These are phyloP conservation scores for Pestalotiopsis sp. DNA, from an alignment of 2,329 filamentous ascomycete species.

Conservation along the genomic window DNA sequence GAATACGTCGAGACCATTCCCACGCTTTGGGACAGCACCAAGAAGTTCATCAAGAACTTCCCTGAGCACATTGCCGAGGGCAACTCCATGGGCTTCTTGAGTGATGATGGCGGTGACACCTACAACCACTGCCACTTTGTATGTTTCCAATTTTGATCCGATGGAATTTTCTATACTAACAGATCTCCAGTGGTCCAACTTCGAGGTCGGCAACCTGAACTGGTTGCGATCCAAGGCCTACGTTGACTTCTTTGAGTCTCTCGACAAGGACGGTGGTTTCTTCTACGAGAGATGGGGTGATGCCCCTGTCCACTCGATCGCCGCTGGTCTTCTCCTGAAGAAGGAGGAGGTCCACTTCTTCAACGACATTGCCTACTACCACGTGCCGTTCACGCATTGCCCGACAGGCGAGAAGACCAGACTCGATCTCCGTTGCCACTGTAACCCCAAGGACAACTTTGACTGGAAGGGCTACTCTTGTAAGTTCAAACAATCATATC, in stretches of 20 bases:
- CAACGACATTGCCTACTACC: slow-evolving; percentile 97
- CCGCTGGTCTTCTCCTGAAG: slow-evolving; percentile 80
- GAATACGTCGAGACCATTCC: slow-evolving; percentile 97
- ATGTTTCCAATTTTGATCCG: slow-evolving; percentile 40
- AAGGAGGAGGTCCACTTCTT: slow-evolving; percentile 98
- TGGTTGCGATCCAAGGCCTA: slow-evolving; percentile 93
- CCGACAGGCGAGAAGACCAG: slow-evolving; percentile 86
- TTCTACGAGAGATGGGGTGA: slow-evolving; percentile 99
- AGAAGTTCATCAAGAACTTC: slow-evolving; percentile 89
- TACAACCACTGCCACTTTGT: slow-evolving; percentile 99
- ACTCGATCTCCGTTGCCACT: slow-evolving; percentile 86
- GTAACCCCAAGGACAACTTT: slow-evolving; percentile 96
- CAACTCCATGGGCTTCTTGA: slow-evolving; percentile 90
- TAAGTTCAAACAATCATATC: slow-evolving; percentile 49
- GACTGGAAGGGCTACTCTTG: slow-evolving; percentile 99
- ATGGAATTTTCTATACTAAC: slow-evolving; percentile 26
- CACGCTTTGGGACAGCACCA: slow-evolving; percentile 92
- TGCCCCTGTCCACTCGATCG: slow-evolving; percentile 97
- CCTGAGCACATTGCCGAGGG: slow-evolving; percentile 83
- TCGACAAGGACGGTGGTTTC: slow-evolving; percentile 93
- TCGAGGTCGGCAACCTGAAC: slow-evolving; percentile 90
- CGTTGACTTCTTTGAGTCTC: slow-evolving; percentile 83
- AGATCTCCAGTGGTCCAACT: slow-evolving; percentile 85
- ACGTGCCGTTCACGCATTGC: slow-evolving; percentile 97
- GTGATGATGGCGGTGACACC: slow-evolving; percentile 84